Evolutionary conservation across 2,329 filamentous ascomycete genomes (phyloP).

Genomic region (Arthrinium puccinioides): DNA sequence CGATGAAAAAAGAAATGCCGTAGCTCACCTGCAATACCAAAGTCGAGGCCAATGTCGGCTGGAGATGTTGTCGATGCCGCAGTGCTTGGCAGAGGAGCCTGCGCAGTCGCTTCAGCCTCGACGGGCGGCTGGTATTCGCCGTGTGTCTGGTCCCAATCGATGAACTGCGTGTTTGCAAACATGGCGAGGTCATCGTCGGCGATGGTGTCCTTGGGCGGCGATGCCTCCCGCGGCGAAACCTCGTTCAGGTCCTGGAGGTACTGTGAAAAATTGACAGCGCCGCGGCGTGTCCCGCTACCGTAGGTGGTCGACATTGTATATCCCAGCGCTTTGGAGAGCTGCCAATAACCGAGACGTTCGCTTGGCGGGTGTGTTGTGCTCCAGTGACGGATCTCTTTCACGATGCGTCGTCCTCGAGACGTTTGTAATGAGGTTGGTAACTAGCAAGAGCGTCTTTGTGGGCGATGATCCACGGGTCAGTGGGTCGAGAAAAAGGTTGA

Average conservation of each 20-base stretch:
- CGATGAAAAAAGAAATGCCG: background rate
- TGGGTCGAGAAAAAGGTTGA: too few relatives aligned
- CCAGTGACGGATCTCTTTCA: too few relatives aligned
- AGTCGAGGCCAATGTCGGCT: background rate
- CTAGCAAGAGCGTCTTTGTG: too few relatives aligned
- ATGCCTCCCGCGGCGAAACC: slow-evolving; percentile 52
- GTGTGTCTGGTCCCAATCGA: slow-evolving; percentile 55
- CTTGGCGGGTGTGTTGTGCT: too few relatives aligned
- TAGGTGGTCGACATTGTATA: too few relatives aligned
- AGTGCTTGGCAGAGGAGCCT: background rate
- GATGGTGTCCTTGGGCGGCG: slow-evolving; percentile 51
- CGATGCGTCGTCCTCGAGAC: too few relatives aligned
- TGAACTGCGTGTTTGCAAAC: slow-evolving; percentile 79
- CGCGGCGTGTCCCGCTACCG: too few relatives aligned
- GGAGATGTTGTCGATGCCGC: background rate
- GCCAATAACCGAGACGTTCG: too few relatives aligned
- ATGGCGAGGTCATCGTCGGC: slow-evolving; percentile 67
- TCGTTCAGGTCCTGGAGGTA: slow-evolving; percentile 84
- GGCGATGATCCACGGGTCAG: too few relatives aligned
- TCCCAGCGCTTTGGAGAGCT: too few relatives aligned
- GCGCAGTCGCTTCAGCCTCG: slow-evolving; percentile 2
- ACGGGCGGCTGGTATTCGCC: slow-evolving; percentile 2
- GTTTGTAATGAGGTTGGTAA: too few relatives aligned
- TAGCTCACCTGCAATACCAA: slow-evolving; percentile 3
- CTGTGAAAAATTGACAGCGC: slow-evolving; percentile 70